Evolutionary conservation across 495 filamentous ascomycete species (phyloP), one percentile per base, ranked within the genome.

Genomic region (Pyronema omphalodes): DNA sequence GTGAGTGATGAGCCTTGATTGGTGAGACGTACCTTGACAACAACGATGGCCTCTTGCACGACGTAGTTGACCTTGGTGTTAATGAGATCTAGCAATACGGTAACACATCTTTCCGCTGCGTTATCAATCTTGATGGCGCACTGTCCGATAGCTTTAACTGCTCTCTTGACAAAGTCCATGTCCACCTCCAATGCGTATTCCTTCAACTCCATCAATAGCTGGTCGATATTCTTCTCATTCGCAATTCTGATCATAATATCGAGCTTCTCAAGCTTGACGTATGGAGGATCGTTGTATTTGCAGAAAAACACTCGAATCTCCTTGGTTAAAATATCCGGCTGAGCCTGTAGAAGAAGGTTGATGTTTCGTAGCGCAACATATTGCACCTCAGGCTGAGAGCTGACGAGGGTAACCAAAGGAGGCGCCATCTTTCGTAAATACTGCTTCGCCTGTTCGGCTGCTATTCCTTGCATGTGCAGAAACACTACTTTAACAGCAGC

Each of bases 241-340:
- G 91, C 88, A 79, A 98, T 96, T 68, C 93, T 82, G 12, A 98
- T 88, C 91, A 98, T 96, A 54, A 96, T 96, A 63, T 98, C 91
- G 44, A 98, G 79, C 57, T 98, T 98, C 67, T 94, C 81, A 34
- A 98, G 78, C 66, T 98, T 98, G 68, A 98, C 83, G 63, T 98
- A 98, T 12, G 86, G 87, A 1, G 91, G 91, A 64, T 98, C 91
- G 66, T 98, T 95, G 71, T 98, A 98, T 71, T 98, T 98, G 81
- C 91, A 98, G 71, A 96, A 98, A 72, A 98, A 98, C 1, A 98
- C 91, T 46, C 91, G 80, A 50, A 98, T 80, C 68, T 98, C 91
- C 67, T 96, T 96, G 70, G 84, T 91, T 1, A 98, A 73, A 48
- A 98, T 94, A 63, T 93, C 88, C 1, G 91, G 88, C 60, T 94